phyloP scores from a whole-genome alignment of 2,329 filamentous ascomycete species.

The Colletotrichum scovillei region DNA sequence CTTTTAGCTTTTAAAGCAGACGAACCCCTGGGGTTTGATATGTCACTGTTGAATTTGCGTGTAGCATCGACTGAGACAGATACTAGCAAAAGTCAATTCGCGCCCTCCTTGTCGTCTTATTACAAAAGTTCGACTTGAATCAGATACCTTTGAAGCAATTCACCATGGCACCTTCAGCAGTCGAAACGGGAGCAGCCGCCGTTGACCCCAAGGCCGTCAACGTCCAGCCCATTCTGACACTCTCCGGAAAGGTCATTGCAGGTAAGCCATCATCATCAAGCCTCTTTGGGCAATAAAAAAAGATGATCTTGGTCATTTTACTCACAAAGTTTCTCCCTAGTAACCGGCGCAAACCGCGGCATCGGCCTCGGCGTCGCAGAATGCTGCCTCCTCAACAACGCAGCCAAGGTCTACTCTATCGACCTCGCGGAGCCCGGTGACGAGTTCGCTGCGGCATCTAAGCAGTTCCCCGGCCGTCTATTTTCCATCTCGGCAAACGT shows the following conservation, averaged over 20 bases:
- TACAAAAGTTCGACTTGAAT: not conserved
- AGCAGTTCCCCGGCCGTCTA: slow-evolving; percentile 50
- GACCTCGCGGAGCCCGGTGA: slow-evolving; percentile 43
- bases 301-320: not conserved
- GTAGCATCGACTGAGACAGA: too few species aligned
- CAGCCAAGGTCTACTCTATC: slow-evolving; percentile 51
- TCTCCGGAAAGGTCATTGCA: slow-evolving; percentile 51
- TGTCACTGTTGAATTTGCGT: not conserved
- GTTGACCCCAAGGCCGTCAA: not conserved
- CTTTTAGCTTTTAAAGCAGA: not conserved
- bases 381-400: slow-evolving; percentile 56
- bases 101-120: too few species aligned
- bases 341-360: slow-evolving; percentile 56
- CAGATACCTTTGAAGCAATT: not conserved
- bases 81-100: too few species aligned
- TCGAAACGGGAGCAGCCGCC: not conserved
- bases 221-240: slow-evolving; percentile 38
- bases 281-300: too few species aligned
- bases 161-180: slow-evolving; percentile 18
- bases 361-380: slow-evolving; percentile 61
- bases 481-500: slow-evolving; percentile 57
- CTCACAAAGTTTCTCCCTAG: slow-evolving; percentile 32
- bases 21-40: not conserved
- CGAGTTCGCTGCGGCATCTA: slow-evolving; percentile 36
- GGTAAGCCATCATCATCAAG: slow-evolving; percentile 41